A percentile compares a stretch with the other conserved stretches of the same genome.
These are phyloP conservation scores for Lachnellula arida DNA, from an alignment of 2,329 filamentous ascomycete species.

Conservation along the genomic window DNA sequence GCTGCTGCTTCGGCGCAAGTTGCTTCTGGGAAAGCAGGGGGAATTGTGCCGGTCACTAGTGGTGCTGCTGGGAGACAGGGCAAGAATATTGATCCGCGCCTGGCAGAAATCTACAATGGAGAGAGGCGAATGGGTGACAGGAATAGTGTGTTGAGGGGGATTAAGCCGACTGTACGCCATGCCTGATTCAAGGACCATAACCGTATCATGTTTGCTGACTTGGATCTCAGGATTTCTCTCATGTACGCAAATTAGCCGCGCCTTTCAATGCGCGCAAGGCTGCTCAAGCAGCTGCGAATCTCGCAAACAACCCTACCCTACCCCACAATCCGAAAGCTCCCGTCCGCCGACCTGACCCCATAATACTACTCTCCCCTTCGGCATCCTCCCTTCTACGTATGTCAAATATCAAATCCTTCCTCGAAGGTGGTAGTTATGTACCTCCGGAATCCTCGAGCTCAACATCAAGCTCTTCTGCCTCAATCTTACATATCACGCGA, in stretches of 20 bases:
- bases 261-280: constrained; percentile 65
- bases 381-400: constrained; percentile 92
- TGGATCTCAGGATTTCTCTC: constrained; percentile 76
- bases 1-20: constrained; percentile 44
- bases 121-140: constrained; percentile 91
- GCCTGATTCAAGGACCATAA: constrained; percentile 28
- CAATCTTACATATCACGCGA: constrained; percentile 83
- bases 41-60: constrained; percentile 34
- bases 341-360: constrained; percentile 63
- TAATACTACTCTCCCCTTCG: constrained; percentile 94
- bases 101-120: constrained; percentile 84
- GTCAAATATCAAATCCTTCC: constrained; percentile 92
- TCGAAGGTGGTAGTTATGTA: constrained; percentile 76
- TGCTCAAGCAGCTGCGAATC: constrained; percentile 34
- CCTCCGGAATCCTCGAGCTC: constrained; percentile 63
- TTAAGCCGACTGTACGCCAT: constrained; percentile 78
- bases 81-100: constrained; percentile 72
- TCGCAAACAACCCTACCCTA: constrained; percentile 42
- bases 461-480: constrained; percentile 60
- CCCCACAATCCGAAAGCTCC: constrained; percentile 50
- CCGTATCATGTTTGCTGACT: constrained; percentile 8
- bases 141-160: constrained; percentile 80
- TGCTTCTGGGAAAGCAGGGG: constrained; percentile 40
- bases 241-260: constrained; percentile 80
- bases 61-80: constrained; percentile 47